These are phyloP conservation scores for Echeveria elegans DNA, from an alignment of 164 flowering plant species.

Conservation along the genomic window DNA sequence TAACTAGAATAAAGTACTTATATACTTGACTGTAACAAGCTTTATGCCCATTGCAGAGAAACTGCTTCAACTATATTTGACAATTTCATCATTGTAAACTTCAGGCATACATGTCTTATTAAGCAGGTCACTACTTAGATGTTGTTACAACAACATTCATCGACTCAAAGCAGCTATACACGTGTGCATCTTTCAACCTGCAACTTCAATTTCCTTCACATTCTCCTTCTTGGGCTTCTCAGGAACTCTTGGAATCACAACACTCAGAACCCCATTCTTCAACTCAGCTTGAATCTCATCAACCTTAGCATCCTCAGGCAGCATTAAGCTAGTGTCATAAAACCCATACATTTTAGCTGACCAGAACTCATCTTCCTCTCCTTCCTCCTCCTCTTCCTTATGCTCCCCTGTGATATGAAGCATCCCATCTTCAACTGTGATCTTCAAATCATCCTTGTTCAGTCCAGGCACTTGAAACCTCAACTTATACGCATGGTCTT, in stretches of 20 bases:
- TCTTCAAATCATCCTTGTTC: slow-evolving; percentile 64
- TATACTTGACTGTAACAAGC: background rate
- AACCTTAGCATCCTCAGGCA: slow-evolving; percentile 69
- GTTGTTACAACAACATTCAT: too few species aligned
- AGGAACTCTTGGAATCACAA: slow-evolving; percentile 43
- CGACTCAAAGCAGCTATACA: background rate
- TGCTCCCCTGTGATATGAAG: slow-evolving; percentile 58
- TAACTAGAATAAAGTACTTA: background rate
- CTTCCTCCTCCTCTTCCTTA: slow-evolving; percentile 25
- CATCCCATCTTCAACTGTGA: slow-evolving; percentile 57
- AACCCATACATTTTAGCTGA: slow-evolving; percentile 32
- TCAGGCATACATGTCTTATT: too few species aligned
- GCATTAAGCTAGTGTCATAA: slow-evolving; percentile 38
- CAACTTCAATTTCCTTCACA: slow-evolving; percentile 5
- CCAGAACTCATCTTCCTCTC: slow-evolving; percentile 16
- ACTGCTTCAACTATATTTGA: too few species aligned
- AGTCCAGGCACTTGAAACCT: slow-evolving; percentile 59
- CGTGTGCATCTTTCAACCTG: background rate
- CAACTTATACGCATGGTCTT: slow-evolving; percentile 49
- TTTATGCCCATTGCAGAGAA: background rate
- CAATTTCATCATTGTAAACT: too few species aligned
- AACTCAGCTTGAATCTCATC: slow-evolving; percentile 76
- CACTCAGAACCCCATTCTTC: slow-evolving; percentile 60
- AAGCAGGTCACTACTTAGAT: too few species aligned
- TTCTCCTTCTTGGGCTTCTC: slow-evolving; percentile 14